A percentile compares a stretch with the other conserved stretches of the same genome.
phyloP scores from a whole-genome alignment of 1,139 yeast species.

The Suhomyces atakaporum region DNA sequence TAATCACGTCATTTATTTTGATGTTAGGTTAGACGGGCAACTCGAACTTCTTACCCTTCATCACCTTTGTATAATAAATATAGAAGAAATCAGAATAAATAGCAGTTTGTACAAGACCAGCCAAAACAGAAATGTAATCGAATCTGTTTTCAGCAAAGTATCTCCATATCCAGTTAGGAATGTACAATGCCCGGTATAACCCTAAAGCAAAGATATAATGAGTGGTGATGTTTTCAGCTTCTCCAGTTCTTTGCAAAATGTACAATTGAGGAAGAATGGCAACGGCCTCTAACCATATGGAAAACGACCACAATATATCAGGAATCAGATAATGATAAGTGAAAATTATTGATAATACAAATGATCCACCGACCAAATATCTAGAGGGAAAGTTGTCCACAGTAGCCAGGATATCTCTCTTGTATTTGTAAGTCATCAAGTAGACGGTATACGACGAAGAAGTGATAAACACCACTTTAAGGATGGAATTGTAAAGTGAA shows the following conservation, averaged over 20 bases:
- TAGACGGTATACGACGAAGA: conserved; percentile 77
- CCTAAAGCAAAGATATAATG: conserved; percentile 96
- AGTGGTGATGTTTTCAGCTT: conserved; percentile 81
- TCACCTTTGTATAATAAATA: conserved; percentile 75
- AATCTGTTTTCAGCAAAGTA: conserved; percentile 66
- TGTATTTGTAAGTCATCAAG: conserved; percentile 64
- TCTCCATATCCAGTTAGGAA: conserved; percentile 95
- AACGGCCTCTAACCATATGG: conserved; percentile 85
- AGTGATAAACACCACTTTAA: conserved; percentile 79
- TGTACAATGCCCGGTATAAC: conserved; percentile 79
- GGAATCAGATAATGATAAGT: conserved; percentile 61
- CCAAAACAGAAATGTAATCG: conserved; percentile 69
- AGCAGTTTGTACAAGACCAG: conserved; percentile 85
- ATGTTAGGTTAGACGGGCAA: conserved; percentile 70
- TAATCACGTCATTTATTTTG: too few relatives aligned
- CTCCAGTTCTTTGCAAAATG: conserved; percentile 86
- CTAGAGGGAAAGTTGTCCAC: conserved; percentile 75
- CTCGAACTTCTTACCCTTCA: conserved; percentile 79
- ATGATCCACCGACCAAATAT: conserved; percentile 68
- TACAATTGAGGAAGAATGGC: conserved; percentile 92
- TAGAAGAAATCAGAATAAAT: conserved; percentile 94
- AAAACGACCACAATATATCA: conserved; percentile 76
- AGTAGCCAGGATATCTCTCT: conserved; percentile 52
- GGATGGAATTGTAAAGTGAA: conserved; percentile 72
- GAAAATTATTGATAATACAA: conserved; percentile 61